Evolutionary conservation across 2,329 filamentous ascomycete genomes (phyloP).

Genomic region (Diplodia scrobiculata): DNA sequence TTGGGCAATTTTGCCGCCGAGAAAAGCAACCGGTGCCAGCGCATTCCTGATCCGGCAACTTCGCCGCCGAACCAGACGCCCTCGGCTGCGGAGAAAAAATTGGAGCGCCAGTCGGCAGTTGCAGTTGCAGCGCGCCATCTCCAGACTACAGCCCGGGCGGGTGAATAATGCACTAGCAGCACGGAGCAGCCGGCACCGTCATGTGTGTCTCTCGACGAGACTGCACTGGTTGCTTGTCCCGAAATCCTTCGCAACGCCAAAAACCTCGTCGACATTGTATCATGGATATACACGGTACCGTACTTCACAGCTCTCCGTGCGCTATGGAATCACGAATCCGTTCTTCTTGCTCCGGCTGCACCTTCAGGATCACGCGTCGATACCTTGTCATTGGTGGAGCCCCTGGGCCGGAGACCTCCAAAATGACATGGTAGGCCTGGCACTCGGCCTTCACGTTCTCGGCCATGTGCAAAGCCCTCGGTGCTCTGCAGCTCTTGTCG

Average conservation of each 20-base stretch:
- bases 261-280: not conserved
- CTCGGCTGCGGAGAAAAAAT: conserved; percentile 16
- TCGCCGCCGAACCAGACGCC: not conserved
- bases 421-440: conserved; percentile 53
- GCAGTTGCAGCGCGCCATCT: not conserved
- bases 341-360: not conserved
- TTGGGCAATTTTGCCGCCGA: conserved; percentile 15
- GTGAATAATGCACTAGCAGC: not conserved
- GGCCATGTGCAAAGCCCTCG: conserved; percentile 37
- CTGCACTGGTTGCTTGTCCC: not conserved
- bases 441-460: conserved; percentile 46
- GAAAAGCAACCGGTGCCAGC: conserved; percentile 5
- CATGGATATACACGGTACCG: not conserved
- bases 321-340: not conserved
- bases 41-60: conserved; percentile 15
- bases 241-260: not conserved
- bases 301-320: conserved; percentile 7
- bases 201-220: not conserved
- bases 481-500: conserved; percentile 47
- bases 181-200: not conserved
- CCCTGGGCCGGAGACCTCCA: conserved; percentile 54
- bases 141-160: not conserved
- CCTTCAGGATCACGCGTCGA: conserved; percentile 49
- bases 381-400: conserved; percentile 52
- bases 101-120: conserved; percentile 17